Conservation (phyloP, 225 moss, liverwort and hornwort species). For the Bryum argenteum region DNA sequence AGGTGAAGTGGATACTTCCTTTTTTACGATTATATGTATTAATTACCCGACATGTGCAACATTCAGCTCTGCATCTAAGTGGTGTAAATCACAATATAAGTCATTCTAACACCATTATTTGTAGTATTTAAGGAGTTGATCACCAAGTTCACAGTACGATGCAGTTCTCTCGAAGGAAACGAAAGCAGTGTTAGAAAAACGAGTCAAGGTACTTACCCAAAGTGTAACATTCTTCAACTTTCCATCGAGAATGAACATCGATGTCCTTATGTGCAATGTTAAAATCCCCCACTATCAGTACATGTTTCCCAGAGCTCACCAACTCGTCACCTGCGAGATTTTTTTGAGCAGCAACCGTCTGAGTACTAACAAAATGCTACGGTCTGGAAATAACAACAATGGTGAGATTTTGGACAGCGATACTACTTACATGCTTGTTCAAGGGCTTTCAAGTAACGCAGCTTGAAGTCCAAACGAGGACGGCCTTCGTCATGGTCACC, state of each 20-base stretch:
- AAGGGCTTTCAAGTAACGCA: constrained; percentile 70
- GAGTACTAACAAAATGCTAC: neutral
- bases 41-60: neutral
- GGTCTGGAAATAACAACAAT: constrained; percentile 10
- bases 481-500: constrained; percentile 70
- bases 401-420: neutral
- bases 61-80: neutral
- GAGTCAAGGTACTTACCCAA: constrained; percentile 57
- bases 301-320: constrained; percentile 69
- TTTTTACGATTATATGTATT: neutral
- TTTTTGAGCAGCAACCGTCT: constrained; percentile 7
- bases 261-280: constrained; percentile 72
- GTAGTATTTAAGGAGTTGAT: neutral
- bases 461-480: constrained; percentile 75
- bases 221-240: constrained; percentile 71
- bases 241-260: constrained; percentile 75
- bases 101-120: neutral
- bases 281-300: constrained; percentile 78
- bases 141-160: neutral
- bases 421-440: constrained; percentile 57
- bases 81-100: neutral
- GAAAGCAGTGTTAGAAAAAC: constrained; percentile 12
- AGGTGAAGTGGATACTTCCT: neutral
- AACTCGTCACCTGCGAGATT: constrained; percentile 63
- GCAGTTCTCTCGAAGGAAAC: neutral